phyloP scores from a whole-genome alignment of 345 rosid species.

The Murraya koenigii region DNA sequence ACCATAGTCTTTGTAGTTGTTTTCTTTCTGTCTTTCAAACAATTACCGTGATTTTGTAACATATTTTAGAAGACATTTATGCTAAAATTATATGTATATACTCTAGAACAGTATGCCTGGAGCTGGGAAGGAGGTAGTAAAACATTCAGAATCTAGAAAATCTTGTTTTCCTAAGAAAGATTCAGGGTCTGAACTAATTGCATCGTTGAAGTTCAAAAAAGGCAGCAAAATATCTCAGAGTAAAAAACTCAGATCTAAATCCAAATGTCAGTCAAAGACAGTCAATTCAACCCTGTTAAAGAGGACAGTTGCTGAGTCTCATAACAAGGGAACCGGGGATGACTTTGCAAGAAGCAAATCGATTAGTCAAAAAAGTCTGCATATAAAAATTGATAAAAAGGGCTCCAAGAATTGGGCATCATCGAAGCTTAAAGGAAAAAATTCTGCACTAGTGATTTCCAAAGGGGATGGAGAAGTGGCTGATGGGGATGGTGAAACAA shows the following conservation, averaged over 20 bases:
- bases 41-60: not conserved
- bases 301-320: conserved; percentile 17
- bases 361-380: conserved; percentile 15
- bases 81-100: conserved; percentile 10
- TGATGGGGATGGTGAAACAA: conserved; percentile 28
- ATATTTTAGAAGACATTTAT: not conserved
- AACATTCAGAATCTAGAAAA: conserved; percentile 26
- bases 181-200: conserved; percentile 41
- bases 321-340: conserved; percentile 26
- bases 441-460: conserved; percentile 8
- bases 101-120: conserved; percentile 37
- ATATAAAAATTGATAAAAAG: conserved; percentile 20
- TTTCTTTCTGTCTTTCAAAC: not conserved
- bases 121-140: conserved; percentile 23
- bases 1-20: too few species aligned
- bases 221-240: conserved; percentile 22
- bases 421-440: conserved; percentile 15
- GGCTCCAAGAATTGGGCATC: conserved; percentile 30
- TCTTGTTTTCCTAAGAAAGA: conserved; percentile 33
- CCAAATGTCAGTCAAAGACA: conserved; percentile 28
- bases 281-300: conserved; percentile 25
- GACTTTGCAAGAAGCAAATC: conserved; percentile 19
- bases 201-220: conserved; percentile 37
- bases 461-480: conserved; percentile 25
- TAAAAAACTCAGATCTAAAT: conserved; percentile 26